phyloP scores from a whole-genome alignment of 495 filamentous ascomycete species.

The Xeromyces bisporus region DNA sequence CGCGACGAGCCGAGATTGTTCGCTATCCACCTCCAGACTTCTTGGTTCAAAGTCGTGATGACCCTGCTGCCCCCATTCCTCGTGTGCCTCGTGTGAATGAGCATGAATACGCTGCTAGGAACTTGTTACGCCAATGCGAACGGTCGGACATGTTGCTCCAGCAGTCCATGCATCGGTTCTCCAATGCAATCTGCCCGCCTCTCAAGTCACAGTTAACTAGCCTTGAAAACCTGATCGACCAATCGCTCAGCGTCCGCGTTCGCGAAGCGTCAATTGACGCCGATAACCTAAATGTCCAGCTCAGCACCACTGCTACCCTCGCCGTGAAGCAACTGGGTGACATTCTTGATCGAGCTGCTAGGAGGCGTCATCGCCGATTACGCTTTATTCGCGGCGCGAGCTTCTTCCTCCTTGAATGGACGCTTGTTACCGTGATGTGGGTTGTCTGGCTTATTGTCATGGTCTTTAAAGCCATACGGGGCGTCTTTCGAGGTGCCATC shows the following conservation, averaged over 20 bases:
- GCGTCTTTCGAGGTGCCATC: constrained; percentile 38
- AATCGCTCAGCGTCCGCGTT: constrained; percentile 45
- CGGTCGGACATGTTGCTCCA: constrained; percentile 36
- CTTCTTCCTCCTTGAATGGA: constrained; percentile 64
- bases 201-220: constrained; percentile 29
- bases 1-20: constrained; percentile 39
- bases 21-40: constrained; percentile 26
- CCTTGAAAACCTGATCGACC: constrained; percentile 34
- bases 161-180: constrained; percentile 34
- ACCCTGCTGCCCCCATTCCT: constrained; percentile 17
- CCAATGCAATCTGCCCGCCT: constrained; percentile 22
- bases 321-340: constrained; percentile 64
- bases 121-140: constrained; percentile 41
- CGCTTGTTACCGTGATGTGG: constrained; percentile 65
- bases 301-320: constrained; percentile 57
- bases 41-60: constrained; percentile 15
- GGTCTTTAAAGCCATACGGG: constrained; percentile 43
- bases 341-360: constrained; percentile 52
- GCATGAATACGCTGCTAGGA: constrained; percentile 50
- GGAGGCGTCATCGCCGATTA: constrained; percentile 50
- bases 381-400: constrained; percentile 53
- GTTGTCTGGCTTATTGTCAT: constrained; percentile 70
- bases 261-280: constrained; percentile 55
- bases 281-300: constrained; percentile 52
- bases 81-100: constrained; percentile 42